A percentile compares a stretch with the other conserved stretches of the same genome.
phyloP scores from a whole-genome alignment of 768 basidiomycete species.

The Saitozyma podzolica region DNA sequence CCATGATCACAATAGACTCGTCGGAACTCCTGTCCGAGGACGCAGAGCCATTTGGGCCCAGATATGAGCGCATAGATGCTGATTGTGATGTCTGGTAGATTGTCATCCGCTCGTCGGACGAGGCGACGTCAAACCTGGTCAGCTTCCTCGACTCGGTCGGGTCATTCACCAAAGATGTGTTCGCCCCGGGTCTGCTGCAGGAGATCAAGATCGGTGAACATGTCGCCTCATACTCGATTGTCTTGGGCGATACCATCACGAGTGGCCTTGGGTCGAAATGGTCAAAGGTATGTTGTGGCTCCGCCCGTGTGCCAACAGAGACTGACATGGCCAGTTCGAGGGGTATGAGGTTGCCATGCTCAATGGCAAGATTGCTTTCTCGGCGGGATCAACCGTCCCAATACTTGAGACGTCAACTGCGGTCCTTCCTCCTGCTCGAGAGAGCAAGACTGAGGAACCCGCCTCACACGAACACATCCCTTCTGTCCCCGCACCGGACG shows the following conservation, averaged over 20 bases:
- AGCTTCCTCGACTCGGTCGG: slow-evolving; percentile 79
- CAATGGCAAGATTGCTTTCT: slow-evolving; percentile 78
- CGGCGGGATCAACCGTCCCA: slow-evolving; percentile 84
- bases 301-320: background rate
- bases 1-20: no score
- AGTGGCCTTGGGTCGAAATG: slow-evolving; percentile 66
- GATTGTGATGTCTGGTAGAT: slow-evolving; percentile 62
- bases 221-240: slow-evolving; percentile 89
- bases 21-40: no score
- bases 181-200: slow-evolving; percentile 73
- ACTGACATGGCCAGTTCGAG: slow-evolving; percentile 68
- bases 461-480: slow-evolving; percentile 14
- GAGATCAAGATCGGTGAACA: slow-evolving; percentile 90
- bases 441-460: slow-evolving; percentile 17
- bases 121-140: slow-evolving; percentile 70
- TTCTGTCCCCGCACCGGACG: slow-evolving; percentile 38
- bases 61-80: background rate
- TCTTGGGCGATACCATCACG: slow-evolving; percentile 84
- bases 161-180: slow-evolving; percentile 90
- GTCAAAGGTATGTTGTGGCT: slow-evolving; percentile 68
- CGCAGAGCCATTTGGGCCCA: background rate
- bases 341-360: slow-evolving; percentile 96
- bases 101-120: slow-evolving; percentile 73
- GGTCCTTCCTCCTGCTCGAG: slow-evolving; percentile 8
- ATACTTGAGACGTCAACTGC: slow-evolving; percentile 66